phyloP scores from a whole-genome alignment of 192 early-diverging fungal species.

The Backusella australiensis region DNA sequence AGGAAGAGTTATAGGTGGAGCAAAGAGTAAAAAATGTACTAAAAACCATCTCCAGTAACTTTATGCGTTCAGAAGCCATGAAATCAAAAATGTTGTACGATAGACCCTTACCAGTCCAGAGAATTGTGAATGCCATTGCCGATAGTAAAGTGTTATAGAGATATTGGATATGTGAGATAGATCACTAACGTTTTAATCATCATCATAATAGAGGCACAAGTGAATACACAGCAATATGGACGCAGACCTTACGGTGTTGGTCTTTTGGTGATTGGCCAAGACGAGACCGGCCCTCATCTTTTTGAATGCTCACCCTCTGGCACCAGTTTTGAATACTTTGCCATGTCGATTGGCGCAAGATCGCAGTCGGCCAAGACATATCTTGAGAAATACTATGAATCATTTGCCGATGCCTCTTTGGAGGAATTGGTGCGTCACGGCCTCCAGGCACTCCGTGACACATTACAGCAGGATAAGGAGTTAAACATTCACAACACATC shows the following conservation, averaged over 20 bases:
- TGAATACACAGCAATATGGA: constrained; percentile 96
- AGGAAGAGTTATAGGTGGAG: constrained; percentile 43
- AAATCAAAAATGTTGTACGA: constrained; percentile 86
- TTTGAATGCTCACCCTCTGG: constrained; percentile 95
- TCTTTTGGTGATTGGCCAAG: constrained; percentile 85
- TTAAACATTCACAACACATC: constrained; percentile 85
- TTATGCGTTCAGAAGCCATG: constrained; percentile 94
- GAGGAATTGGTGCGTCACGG: constrained; percentile 89
- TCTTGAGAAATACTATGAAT: constrained; percentile 84
- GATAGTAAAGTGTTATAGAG: constrained; percentile 81
- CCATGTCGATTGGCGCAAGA: constrained; percentile 91
- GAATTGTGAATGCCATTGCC: constrained; percentile 82
- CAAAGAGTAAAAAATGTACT: constrained; percentile 54
- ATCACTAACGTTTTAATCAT: constrained; percentile 16
- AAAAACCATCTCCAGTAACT: constrained; percentile 54
- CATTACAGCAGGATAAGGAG: constrained; percentile 94
- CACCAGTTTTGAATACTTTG: constrained; percentile 91
- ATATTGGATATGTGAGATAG: constrained; percentile 60
- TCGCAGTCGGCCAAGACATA: constrained; percentile 97
- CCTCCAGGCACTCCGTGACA: constrained; percentile 86
- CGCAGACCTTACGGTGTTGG: constrained; percentile 98
- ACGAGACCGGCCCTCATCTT: constrained; percentile 92
- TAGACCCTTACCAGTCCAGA: constrained; percentile 82
- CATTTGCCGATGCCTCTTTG: constrained; percentile 74
- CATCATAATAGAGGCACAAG: constrained; percentile 80